Percentiles rank a stretch among this genome's conserved stretches.
phyloP scores from a whole-genome alignment of 805 yeast species.

The Wickerhamomyces ciferrii region DNA sequence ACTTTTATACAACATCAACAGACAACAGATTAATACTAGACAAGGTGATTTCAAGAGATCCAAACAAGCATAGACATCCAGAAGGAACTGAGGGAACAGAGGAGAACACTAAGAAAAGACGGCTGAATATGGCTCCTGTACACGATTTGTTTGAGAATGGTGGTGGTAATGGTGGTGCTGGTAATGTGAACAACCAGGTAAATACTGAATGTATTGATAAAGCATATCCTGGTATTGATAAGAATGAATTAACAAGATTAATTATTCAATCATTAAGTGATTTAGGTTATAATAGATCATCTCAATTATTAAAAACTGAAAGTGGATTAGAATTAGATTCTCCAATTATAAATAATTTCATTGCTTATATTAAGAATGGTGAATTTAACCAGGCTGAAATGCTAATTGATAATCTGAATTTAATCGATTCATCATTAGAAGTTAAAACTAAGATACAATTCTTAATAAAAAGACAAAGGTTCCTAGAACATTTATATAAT shows the following conservation, averaged over 20 bases:
- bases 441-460: slow-evolving; percentile 19
- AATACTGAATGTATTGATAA: background rate
- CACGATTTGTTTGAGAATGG: slow-evolving; percentile 8
- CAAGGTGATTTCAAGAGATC: background rate
- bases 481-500: slow-evolving; percentile 33
- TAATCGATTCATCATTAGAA: slow-evolving; percentile 11
- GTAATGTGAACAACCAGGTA: background rate
- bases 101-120: background rate
- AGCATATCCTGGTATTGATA: slow-evolving; percentile 18
- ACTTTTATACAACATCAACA: background rate
- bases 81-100: no score
- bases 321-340: slow-evolving; percentile 36
- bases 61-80: no score
- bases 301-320: slow-evolving; percentile 34
- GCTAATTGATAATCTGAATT: slow-evolving; percentile 18
- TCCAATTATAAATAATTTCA: slow-evolving; percentile 33
- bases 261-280: slow-evolving; percentile 46
- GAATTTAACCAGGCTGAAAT: slow-evolving; percentile 33
- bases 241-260: slow-evolving; percentile 38
- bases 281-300: slow-evolving; percentile 38
- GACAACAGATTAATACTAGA: background rate
- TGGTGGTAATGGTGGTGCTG: background rate
- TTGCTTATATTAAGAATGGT: slow-evolving; percentile 34
- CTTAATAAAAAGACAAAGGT: slow-evolving; percentile 33
- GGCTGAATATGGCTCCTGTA: slow-evolving; percentile 11